phyloP scores from a whole-genome alignment of 1,139 yeast species.

The Yamadazyma aaseri region DNA sequence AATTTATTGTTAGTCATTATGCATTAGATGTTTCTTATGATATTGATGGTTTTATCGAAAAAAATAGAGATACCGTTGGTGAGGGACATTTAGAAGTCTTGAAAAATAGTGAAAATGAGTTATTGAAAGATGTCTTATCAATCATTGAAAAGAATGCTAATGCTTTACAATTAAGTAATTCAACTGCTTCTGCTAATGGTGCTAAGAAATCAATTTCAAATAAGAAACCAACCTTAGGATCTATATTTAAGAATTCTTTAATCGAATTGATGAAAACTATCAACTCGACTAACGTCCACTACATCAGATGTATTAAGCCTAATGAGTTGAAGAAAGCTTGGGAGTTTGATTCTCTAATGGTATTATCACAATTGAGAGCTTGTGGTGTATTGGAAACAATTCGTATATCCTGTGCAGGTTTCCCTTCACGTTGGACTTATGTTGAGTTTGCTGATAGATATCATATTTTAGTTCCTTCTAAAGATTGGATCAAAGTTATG shows the following conservation, averaged over 20 bases:
- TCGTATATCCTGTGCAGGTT: conserved; percentile 95
- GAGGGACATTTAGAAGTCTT: conserved; percentile 91
- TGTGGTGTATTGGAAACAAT: conserved; percentile 98
- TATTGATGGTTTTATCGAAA: conserved; percentile 92
- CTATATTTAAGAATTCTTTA: conserved; percentile 88
- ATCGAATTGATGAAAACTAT: conserved; percentile 92
- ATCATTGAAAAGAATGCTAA: conserved; percentile 64
- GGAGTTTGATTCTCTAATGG: conserved; percentile 96
- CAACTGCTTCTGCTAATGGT: conserved; percentile 40
- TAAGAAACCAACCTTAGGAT: conserved; percentile 91
- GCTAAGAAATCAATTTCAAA: conserved; percentile 38
- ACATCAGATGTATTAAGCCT: conserved; percentile 96
- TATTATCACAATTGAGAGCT: conserved; percentile 89
- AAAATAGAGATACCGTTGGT: conserved; percentile 95
- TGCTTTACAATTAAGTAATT: conserved; percentile 49
- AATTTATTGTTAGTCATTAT: conserved; percentile 88
- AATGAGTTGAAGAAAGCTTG: conserved; percentile 92
- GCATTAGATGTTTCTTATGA: conserved; percentile 94
- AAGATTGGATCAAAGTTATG: conserved; percentile 64
- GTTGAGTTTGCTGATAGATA: conserved; percentile 91
- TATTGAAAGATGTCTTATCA: conserved; percentile 51
- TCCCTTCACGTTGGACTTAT: conserved; percentile 95
- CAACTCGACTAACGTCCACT: conserved; percentile 91
- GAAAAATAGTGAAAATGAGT: conserved; percentile 62
- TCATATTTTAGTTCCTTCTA: conserved; percentile 74